phyloP scores from a whole-genome alignment of 2,329 filamentous ascomycete species.

The Claviceps maximensis region DNA sequence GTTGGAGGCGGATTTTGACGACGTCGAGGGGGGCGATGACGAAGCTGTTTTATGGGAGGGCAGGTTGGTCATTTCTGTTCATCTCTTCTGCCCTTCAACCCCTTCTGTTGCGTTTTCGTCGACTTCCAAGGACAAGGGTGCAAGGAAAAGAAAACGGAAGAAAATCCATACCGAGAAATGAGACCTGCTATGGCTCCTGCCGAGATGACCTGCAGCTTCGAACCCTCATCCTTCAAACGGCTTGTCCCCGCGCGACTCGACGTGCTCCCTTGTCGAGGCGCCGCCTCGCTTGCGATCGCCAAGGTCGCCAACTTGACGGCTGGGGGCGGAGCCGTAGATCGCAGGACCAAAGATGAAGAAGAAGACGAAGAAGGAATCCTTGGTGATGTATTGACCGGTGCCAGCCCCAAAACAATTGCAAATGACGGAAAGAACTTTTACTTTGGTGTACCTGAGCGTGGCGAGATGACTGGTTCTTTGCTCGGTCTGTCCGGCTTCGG shows the following conservation, averaged over 20 bases:
- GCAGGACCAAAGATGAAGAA: background rate
- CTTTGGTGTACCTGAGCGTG: background rate
- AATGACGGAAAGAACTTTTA: no score
- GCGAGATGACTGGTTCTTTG: no score
- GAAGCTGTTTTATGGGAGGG: slow-evolving; percentile 44
- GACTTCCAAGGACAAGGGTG: background rate
- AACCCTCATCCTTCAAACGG: slow-evolving; percentile 49
- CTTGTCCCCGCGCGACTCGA: slow-evolving; percentile 17
- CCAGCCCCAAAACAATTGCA: no score
- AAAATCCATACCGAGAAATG: slow-evolving; percentile 68
- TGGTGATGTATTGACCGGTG: no score
- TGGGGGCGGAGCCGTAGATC: background rate
- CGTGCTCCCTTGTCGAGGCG: slow-evolving; percentile 16
- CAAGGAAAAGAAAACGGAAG: background rate
- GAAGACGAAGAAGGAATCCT: no score
- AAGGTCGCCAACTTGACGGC: slow-evolving; percentile 5
- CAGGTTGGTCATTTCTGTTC: background rate
- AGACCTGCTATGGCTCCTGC: slow-evolving; percentile 60
- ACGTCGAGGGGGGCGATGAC: slow-evolving; percentile 92
- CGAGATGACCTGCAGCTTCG: slow-evolving; percentile 40
- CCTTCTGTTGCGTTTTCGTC: background rate
- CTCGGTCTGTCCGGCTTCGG: no score
- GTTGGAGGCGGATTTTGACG: slow-evolving; percentile 92
- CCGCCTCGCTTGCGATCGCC: slow-evolving; percentile 2
- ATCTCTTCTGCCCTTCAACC: background rate